Percentiles rank a stretch among this genome's conserved stretches.
Evolutionary conservation across 306 rosid species (phyloP).

Genomic region (Ormosia semicastrata): DNA sequence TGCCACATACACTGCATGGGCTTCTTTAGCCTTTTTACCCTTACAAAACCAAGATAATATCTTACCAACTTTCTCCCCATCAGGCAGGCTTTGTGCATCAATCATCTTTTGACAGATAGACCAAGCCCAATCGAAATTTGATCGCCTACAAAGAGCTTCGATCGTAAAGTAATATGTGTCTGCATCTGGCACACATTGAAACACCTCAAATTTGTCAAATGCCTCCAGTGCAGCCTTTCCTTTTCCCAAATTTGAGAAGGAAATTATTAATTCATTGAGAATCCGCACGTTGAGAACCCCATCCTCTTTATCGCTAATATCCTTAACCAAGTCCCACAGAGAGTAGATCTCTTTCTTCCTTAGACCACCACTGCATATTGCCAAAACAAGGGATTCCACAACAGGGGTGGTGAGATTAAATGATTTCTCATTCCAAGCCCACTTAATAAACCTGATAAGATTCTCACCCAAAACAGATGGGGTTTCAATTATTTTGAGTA

Average conservation of each 20-base stretch:
- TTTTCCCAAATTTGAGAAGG: constrained; percentile 63
- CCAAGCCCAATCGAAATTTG: constrained; percentile 53
- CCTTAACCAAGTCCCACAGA: constrained; percentile 71
- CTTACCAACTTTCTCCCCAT: constrained; percentile 57
- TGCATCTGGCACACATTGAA: constrained; percentile 54
- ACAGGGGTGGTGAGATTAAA: constrained; percentile 35
- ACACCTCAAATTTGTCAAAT: constrained; percentile 50
- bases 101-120: constrained; percentile 61
- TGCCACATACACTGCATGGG: constrained; percentile 49
- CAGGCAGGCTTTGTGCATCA: constrained; percentile 46
- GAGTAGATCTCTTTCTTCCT: constrained; percentile 43
- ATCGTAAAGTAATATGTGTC: constrained; percentile 61
- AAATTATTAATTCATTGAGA: constrained; percentile 52
- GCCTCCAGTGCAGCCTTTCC: constrained; percentile 71
- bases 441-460: constrained; percentile 58
- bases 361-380: constrained; percentile 23
- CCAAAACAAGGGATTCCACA: constrained; percentile 49
- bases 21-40: constrained; percentile 53
- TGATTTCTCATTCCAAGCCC: constrained; percentile 61
- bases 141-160: constrained; percentile 64
- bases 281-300: constrained; percentile 33
- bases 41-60: constrained; percentile 69
- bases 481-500: constrained; percentile 46
- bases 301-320: constrained; percentile 49
- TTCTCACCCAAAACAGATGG: constrained; percentile 55